A percentile compares a stretch with the other conserved stretches of the same genome.
Conservation (phyloP, 2,329 filamentous ascomycete species). For the Cercospora sojina region DNA sequence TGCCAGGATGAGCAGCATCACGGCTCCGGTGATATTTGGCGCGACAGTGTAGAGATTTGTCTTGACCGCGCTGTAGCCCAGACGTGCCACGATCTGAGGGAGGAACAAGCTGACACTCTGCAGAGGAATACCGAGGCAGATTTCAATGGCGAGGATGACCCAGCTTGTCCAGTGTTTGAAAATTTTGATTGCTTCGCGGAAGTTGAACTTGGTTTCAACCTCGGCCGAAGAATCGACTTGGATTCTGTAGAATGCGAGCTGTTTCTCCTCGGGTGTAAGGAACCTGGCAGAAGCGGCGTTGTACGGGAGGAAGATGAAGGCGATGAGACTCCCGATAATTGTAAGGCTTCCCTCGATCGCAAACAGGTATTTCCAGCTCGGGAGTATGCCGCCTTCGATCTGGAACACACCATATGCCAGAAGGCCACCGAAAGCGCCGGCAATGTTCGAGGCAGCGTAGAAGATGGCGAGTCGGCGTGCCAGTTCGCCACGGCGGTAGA, state of each 20-base stretch:
- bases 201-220: constrained; percentile 56
- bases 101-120: constrained; percentile 59
- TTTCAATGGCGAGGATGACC: constrained; percentile 56
- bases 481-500: constrained; percentile 70
- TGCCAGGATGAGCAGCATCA: constrained; percentile 69
- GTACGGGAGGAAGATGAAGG: constrained; percentile 67
- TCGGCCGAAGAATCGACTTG: constrained; percentile 70
- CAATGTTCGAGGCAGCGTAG: constrained; percentile 74
- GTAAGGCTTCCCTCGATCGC: constrained; percentile 61
- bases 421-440: constrained; percentile 63
- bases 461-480: constrained; percentile 70
- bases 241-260: constrained; percentile 70
- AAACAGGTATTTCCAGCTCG: constrained; percentile 65
- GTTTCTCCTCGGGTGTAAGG: constrained; percentile 63
- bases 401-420: constrained; percentile 63
- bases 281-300: constrained; percentile 65
- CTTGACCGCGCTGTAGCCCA: constrained; percentile 57
- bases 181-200: constrained; percentile 54
- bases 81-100: constrained; percentile 56
- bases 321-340: constrained; percentile 59
- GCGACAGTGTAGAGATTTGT: constrained; percentile 82
- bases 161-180: constrained; percentile 57
- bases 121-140: constrained; percentile 60
- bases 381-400: constrained; percentile 51
- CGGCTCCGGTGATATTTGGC: constrained; percentile 72